These are phyloP conservation scores for Aspergillus vadensis DNA, from an alignment of 2,329 filamentous ascomycete genomes.

Conservation along the genomic window DNA sequence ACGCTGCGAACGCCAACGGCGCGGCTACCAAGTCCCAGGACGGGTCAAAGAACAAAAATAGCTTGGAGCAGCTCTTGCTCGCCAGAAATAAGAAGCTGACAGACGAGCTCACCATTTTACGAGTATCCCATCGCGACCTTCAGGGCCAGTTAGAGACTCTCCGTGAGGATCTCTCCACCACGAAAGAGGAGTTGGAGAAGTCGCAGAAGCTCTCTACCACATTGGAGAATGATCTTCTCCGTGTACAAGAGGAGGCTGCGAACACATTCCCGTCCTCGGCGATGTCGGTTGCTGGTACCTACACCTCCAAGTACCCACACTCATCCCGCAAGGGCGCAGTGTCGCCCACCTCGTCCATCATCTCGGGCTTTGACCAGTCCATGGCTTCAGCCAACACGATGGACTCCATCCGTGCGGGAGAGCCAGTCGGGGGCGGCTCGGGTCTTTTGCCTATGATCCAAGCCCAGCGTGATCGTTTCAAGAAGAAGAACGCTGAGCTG, in stretches of 20 bases:
- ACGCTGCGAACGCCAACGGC: conserved; percentile 50
- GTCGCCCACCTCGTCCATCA: conserved; percentile 96
- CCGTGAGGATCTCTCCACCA: conserved; percentile 79
- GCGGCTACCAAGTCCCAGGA: conserved; percentile 61
- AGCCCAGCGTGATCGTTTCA: conserved; percentile 96
- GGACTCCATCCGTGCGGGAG: conserved; percentile 64
- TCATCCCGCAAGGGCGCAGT: conserved; percentile 69
- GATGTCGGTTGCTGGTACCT: conserved; percentile 90
- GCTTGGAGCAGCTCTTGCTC: conserved; percentile 84
- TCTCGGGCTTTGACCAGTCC: conserved; percentile 87
- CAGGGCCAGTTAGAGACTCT: conserved; percentile 76
- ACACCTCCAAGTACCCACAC: conserved; percentile 75
- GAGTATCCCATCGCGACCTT: conserved; percentile 91
- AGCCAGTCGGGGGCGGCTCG: conserved; percentile 71
- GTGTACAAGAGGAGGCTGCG: conserved; percentile 79
- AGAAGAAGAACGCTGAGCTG: conserved; percentile 88
- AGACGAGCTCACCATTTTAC: conserved; percentile 87
- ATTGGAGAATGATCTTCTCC: conserved; percentile 87
- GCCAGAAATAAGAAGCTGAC: conserved; percentile 95
- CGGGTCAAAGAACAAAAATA: conserved; percentile 54
- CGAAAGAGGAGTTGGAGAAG: conserved; percentile 83
- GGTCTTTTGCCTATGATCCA: conserved; percentile 98
- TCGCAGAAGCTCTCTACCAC: conserved; percentile 82
- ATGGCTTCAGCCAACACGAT: conserved; percentile 53
- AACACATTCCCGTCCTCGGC: conserved; percentile 82